Evolutionary conservation across 2,329 filamentous ascomycete species (phyloP).

Genomic region (Rhexocercosporidium sp.): DNA sequence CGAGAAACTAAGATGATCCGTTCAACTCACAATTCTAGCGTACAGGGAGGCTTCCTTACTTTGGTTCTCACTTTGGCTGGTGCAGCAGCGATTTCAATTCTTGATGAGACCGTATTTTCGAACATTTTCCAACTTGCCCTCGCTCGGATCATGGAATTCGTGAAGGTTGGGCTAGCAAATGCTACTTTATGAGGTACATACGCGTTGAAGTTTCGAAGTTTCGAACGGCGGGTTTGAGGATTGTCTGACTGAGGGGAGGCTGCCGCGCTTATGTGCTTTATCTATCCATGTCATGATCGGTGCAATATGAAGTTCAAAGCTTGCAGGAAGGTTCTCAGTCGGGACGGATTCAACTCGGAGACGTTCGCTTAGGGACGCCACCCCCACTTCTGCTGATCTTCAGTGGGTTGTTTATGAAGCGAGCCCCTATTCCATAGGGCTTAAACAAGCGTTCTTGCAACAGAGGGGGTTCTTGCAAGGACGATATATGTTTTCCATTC

Average conservation of each 20-base stretch:
- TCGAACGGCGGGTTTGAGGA: background rate
- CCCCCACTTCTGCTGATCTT: background rate
- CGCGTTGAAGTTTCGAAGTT: background rate
- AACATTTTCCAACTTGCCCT: background rate
- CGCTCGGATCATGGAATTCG: background rate
- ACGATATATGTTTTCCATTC: no score
- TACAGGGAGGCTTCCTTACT: background rate
- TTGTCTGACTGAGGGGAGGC: no score
- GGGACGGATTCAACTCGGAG: background rate
- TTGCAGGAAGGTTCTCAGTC: background rate
- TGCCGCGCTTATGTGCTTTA: background rate
- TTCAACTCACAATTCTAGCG: background rate
- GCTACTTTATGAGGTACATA: no score
- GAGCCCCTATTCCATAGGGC: background rate
- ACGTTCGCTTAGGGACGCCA: conserved; percentile 1
- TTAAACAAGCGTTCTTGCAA: background rate
- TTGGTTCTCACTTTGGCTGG: background rate
- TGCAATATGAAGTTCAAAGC: background rate
- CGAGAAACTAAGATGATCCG: background rate
- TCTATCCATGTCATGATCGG: background rate
- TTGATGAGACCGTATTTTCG: background rate
- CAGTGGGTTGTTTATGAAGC: background rate
- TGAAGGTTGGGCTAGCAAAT: background rate
- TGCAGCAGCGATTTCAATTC: conserved; percentile 2
- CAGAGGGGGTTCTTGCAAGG: background rate